Base-by-base conservation (phyloP, 805 yeast genomes). In the Clavispora phyllophila region DNA sequence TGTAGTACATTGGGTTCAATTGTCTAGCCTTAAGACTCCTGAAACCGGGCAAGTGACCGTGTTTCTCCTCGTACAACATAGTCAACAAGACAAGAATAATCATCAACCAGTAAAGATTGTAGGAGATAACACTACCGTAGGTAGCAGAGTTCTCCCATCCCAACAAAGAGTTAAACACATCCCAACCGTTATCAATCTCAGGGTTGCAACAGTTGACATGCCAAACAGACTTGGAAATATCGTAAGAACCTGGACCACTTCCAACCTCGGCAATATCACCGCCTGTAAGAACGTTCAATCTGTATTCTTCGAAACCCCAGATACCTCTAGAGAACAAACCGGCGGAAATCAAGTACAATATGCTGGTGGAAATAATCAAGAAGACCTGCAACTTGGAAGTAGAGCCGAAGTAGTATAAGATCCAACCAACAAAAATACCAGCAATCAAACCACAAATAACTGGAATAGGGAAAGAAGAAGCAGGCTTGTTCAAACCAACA, bases 141-240 rank as follows among this genome's bases (percentile, higher is more conserved):
- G 96, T 88, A 46, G 96, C 98, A 41, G 96, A 79, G 68, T 91
- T 91, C 71, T 89, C 96, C 99, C 99, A 91, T 49, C 98, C 99
- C 50, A 91, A 72, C 44, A 91, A 65, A 22, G 97, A 87, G 60
- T 91, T 91, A 76, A 91, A 91, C 48, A 91, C 82, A 77, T 89
- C 96, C 98, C 98, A 91, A 70, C 97, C 98, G 55, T 83, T 81
- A 66, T 84, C 91, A 45, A 75, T 72, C 65, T 84, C 90, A 36
- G 97, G 97, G 67, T 89, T 89, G 73, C 98, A 91, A 71, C 97
- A 91, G 76, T 91, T 89, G 48, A 91, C 95, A 69, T 91, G 99
- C 90, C 96, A 91, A 22, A 91, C 96, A 12, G 85, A 68, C 57
- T 76, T 76, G 39, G 72, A 57, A 57, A 91, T 79, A 65, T 91